phyloP scores from a whole-genome alignment of 148 eudicot species.

The Rhododendron molle region DNA sequence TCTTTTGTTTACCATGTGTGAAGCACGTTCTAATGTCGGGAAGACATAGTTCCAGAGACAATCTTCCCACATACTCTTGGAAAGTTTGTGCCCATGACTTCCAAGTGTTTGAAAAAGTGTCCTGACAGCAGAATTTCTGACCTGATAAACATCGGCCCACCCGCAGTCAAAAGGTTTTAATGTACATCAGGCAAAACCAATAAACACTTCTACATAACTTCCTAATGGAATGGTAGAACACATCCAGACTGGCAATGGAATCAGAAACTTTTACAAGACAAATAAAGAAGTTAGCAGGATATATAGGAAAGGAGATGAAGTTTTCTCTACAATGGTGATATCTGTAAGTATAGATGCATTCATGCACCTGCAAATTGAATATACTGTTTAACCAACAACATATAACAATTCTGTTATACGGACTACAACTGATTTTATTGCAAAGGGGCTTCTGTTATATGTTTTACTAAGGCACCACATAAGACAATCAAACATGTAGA shows the following conservation, averaged over 20 bases:
- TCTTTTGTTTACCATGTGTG: slow-evolving; percentile 67
- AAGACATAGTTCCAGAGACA: slow-evolving; percentile 95
- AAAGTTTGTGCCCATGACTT: slow-evolving; percentile 96
- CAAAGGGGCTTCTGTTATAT: slow-evolving; percentile 45
- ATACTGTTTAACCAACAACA: too few relatives aligned
- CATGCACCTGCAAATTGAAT: too few relatives aligned
- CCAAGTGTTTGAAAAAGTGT: slow-evolving; percentile 96
- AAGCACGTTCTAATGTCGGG: slow-evolving; percentile 85
- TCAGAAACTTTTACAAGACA: background rate
- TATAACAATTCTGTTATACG: slow-evolving; percentile 25
- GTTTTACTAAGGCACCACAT: background rate
- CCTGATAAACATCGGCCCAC: slow-evolving; percentile 39
- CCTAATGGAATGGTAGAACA: background rate
- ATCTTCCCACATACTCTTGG: slow-evolving; percentile 92
- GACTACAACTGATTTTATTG: slow-evolving; percentile 95
- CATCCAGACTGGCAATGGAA: background rate
- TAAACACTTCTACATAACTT: background rate
- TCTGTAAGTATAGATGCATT: background rate
- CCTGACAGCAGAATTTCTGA: slow-evolving; percentile 89
- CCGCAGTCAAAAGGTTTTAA: background rate
- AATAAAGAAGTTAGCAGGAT: background rate
- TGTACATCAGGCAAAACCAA: background rate
- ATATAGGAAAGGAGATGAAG: background rate
- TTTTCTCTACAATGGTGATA: background rate
- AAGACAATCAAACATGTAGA: background rate